Base-by-base conservation (phyloP, 148 eudicot genomes). In the Limonium bicolor region DNA sequence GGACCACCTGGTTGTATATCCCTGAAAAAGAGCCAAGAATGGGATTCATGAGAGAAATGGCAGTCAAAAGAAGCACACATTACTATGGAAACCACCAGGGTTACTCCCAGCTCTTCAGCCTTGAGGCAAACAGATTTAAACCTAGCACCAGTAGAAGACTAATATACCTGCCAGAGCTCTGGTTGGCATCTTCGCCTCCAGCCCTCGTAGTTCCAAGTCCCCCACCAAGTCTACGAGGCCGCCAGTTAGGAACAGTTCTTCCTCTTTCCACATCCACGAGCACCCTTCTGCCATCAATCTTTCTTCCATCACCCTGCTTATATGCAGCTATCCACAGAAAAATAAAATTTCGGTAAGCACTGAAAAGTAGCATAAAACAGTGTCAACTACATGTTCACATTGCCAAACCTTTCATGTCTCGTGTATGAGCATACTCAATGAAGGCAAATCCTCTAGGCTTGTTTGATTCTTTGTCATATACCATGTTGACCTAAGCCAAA, bases 361-460 rank as follows among this genome's bases (percentile, higher is more conserved):
- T n/a, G n/a, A n/a, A n/a, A n/a, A n/a, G n/a, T n/a, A n/a, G n/a
- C n/a, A n/a, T n/a, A n/a, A n/a, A n/a, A n/a, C n/a, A n/a, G n/a
- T n/a, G n/a, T n/a, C n/a, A n/a, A n/a, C n/a, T n/a, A n/a, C n/a
- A n/a, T n/a, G n/a, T n/a, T n/a, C n/a, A n/a, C n/a, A n/a, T n/a
- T n/a, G n/a, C n/a, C 67, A 14, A 32, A 92, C 99, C 87, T 92
- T 92, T 92, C 99, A 92, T 92, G 58, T 92, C 99, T n/a, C 99
- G 68, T 41, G 94, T 85, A 51, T 92, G 99, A 57, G 80, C 55
- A 57, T 64, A 92, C 61, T 92, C 99, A 36, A 92, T 78, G 51
- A 92, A 92, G 26, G 90, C 99, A 76, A 85, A 92, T 27, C 99
- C 99, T 71, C 68, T 81, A 11, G 95, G 94, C 54, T 85, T 92